Conservation (phyloP, 495 filamentous ascomycete species). For the Saxispiralis lemnorum region DNA sequence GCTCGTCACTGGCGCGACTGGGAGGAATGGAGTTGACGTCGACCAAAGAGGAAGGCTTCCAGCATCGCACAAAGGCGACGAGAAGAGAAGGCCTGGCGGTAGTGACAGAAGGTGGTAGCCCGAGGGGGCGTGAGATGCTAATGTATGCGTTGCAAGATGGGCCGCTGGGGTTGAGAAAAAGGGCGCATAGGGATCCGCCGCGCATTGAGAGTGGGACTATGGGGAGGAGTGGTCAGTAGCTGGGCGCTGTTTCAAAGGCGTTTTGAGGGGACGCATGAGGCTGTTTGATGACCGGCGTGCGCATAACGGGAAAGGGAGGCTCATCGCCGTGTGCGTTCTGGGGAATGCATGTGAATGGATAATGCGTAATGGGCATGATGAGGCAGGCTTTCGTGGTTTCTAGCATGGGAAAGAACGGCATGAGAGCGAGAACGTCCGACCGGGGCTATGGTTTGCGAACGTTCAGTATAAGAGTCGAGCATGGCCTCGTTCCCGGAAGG, state of each 20-base stretch:
- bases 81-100: neutral
- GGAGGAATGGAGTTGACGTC: slow-evolving; percentile 2
- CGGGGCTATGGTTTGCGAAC: too few species aligned
- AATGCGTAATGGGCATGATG: slow-evolving; percentile 14
- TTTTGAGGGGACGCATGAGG: neutral
- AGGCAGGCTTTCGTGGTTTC: too few species aligned
- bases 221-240: neutral
- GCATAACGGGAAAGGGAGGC: neutral
- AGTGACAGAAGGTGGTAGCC: neutral
- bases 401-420: too few species aligned
- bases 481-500: too few species aligned
- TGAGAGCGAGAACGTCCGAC: too few species aligned
- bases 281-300: neutral
- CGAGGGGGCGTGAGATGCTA: neutral
- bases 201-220: slow-evolving; percentile 6
- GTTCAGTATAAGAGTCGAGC: too few species aligned
- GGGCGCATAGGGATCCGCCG: slow-evolving; percentile 11
- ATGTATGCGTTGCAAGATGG: neutral
- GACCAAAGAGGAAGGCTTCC: neutral
- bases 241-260: neutral
- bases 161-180: slow-evolving; percentile 3
- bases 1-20: neutral
- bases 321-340: neutral
- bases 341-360: neutral
- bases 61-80: neutral